Conservation (phyloP, 306 rosid genomes). For the Acacia melanoxylon region DNA sequence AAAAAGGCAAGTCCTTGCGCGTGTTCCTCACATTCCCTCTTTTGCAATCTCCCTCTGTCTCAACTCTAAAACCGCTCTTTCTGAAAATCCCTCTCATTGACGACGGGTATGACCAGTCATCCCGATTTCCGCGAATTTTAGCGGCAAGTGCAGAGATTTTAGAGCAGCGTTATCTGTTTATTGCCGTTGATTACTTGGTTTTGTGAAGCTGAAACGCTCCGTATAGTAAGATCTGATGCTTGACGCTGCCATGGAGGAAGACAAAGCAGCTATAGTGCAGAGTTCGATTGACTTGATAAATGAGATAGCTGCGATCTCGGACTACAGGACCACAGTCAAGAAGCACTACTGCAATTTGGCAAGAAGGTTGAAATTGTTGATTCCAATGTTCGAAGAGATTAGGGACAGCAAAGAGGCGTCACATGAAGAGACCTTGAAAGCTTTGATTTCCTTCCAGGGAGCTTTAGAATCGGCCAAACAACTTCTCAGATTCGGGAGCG, state of each 20-base stretch:
- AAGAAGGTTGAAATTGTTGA: slow-evolving; percentile 81
- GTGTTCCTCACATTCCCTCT: slow-evolving; percentile 11
- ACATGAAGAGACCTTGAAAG: slow-evolving; percentile 49
- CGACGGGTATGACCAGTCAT: slow-evolving; percentile 28
- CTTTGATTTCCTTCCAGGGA: slow-evolving; percentile 58
- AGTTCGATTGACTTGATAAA: slow-evolving; percentile 61
- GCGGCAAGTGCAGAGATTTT: background rate
- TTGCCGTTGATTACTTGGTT: background rate
- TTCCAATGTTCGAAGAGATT: slow-evolving; percentile 93
- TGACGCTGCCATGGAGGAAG: slow-evolving; percentile 62
- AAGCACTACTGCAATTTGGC: slow-evolving; percentile 89
- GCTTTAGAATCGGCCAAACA: slow-evolving; percentile 72
- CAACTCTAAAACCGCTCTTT: background rate
- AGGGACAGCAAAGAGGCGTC: slow-evolving; percentile 55
- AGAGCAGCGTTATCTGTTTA: background rate
- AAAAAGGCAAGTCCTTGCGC: slow-evolving; percentile 23
- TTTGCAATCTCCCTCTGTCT: background rate
- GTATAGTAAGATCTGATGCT: slow-evolving; percentile 32
- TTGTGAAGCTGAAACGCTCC: slow-evolving; percentile 23
- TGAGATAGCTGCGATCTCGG: slow-evolving; percentile 79
- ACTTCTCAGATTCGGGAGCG: slow-evolving; percentile 76
- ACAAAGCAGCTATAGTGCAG: slow-evolving; percentile 47
- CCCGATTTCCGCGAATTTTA: slow-evolving; percentile 28
- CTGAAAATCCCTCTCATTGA: slow-evolving; percentile 28
- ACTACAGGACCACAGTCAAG: slow-evolving; percentile 75